Evolutionary conservation across 139 green algal species (phyloP), one percentile per base, ranked within the genome.

Genomic region (Chlamydomonas sp.): DNA sequence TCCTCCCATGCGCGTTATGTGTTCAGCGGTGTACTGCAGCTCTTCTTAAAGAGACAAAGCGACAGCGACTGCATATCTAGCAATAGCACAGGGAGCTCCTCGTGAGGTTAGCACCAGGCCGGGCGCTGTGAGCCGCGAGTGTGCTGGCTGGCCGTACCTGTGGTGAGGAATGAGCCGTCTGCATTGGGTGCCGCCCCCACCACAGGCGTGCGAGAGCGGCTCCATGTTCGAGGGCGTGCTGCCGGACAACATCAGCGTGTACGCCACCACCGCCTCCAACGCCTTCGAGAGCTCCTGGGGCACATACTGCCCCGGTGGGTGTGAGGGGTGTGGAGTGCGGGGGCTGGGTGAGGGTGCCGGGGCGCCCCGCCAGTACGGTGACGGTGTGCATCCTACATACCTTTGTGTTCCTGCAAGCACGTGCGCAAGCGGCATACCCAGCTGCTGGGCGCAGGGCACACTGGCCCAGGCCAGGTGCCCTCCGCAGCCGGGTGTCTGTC

Each of bases 191-290:
- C 8, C n/a, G 10, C 72, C 72, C 72, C n/a, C 31, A 6, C 79
- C 16, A 2, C 80, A 99, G 92, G 97, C 97, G 0, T 99, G 97
- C 84, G 97, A 99, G 87, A 94, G 87, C 12, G 97, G 97, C 67
- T 96, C 88, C 93, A 98, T 99, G 87, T 99, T 99, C 90, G 90
- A 99, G 77, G 96, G 96, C 58, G 76, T 98, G 81, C 86, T 97
- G 60, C 77, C 91, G 8, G 78, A 93, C 75, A 71, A 89, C 61
- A 80, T 96, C 63, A 72, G 84, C 60, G 91, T 96, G 8, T 98
- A 96, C 77, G 96, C 89, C 66, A 96, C 94, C 71, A 99, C 97
- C 14, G 98, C 98, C 4, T 92, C 98, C 78, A 99, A 99, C 76
- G 91, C 94, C 1, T 63, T 91, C 5, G 98, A 99, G 93, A 96